Base-by-base conservation (phyloP, 2,329 filamentous ascomycete genomes). In the Ceratocystis alfenasii region DNA sequence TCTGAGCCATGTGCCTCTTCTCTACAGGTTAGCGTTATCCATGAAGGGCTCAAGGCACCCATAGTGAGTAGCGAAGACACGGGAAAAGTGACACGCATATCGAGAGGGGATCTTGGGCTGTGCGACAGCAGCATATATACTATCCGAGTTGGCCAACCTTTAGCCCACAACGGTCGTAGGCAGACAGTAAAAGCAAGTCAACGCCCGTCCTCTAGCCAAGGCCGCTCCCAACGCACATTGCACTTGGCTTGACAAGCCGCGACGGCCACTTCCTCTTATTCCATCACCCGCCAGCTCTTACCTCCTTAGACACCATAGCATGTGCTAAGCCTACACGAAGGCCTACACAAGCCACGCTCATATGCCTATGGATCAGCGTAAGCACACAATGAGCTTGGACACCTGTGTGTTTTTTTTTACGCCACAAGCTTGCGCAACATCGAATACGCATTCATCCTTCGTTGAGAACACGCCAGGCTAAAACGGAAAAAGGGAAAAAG, bases 391-490 rank as follows among this genome's bases (percentile, higher is more conserved):
- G 30, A 57, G 25, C 53, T 33, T 28, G 53, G 53, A 28, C 12
- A 28, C 53, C 25, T 57, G 53, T 8, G 28, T 28, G 3, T 28
- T 57, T 17, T 22, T 22, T 17, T 22, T 57, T 28, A 57, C 53
- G 53, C 53, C 53, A 57, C 53, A 33, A 22, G 53, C 53, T 57
- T 57, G 53, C 53, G 53, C 53, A 57, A 57, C 28, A 57, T 30
- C 12, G 22, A 22, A 30, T 15, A 30, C 53, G 53, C 28, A 57
- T n/a, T n/a, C 25, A 33, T 15, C 10, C 25, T 55, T 55, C 22
- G 22, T 1, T 22, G 48, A 25, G n/a, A 50, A 25, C 53, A 57
- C 53, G 22, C 5, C 53, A 33, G 22, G 36, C 12, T 41, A 33
- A 22, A 5, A 33, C 22, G 30, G 25, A 3, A 8, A 6, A 57